Percentiles rank a stretch among this genome's conserved stretches.
phyloP scores from a whole-genome alignment of 202 grass and related monocot species.

The Miscanthus sacchariflorus region DNA sequence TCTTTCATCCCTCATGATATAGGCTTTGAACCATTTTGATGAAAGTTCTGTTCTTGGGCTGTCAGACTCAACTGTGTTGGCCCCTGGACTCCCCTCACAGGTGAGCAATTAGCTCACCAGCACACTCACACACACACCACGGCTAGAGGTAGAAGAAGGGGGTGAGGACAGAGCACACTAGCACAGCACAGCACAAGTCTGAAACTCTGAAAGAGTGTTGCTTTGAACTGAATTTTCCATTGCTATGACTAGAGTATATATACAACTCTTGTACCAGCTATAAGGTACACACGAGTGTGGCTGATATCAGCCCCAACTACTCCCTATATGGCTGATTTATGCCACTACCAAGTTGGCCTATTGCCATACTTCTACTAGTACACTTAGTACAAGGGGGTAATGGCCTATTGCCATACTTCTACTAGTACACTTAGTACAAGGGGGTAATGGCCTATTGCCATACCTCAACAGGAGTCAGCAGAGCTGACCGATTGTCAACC shows the following conservation, averaged over 20 bases:
- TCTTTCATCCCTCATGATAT: constrained; percentile 23
- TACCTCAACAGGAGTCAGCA: too few relatives aligned
- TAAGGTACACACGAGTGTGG: neutral
- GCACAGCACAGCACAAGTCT: too few relatives aligned
- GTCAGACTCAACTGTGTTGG: neutral
- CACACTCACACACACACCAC: too few relatives aligned
- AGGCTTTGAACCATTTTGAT: constrained; percentile 49
- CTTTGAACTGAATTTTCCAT: neutral
- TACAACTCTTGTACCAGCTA: neutral
- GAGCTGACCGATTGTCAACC: too few relatives aligned
- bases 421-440: neutral
- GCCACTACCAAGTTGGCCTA: neutral
- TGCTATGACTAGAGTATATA: neutral
- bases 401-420: neutral
- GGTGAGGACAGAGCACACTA: too few relatives aligned
- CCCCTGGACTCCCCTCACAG: too few relatives aligned
- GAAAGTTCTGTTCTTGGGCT: constrained; percentile 36
- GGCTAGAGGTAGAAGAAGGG: too few relatives aligned
- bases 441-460: neutral
- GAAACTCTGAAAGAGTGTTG: neutral
- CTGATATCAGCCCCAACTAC: neutral
- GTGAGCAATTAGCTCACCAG: too few relatives aligned
- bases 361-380: neutral
- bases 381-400: neutral
- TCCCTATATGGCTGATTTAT: neutral